A percentile compares a stretch with the other conserved stretches of the same genome.
These are phyloP conservation scores for Backusella morwellensis DNA, from an alignment of 192 early-diverging fungal species.

Conservation along the genomic window DNA sequence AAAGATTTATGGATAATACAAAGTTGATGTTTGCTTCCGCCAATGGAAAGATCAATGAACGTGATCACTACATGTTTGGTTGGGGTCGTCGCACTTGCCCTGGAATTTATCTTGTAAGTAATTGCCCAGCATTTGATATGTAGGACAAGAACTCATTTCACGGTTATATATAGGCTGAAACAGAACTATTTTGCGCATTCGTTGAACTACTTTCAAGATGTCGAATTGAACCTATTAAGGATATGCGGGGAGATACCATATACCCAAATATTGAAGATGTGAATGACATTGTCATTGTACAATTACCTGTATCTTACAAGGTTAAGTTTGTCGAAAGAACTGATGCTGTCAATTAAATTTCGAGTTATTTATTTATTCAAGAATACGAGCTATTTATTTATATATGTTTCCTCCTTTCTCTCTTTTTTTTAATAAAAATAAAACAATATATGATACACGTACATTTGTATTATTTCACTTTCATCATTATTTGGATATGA, in stretches of 20 bases:
- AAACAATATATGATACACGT: not conserved
- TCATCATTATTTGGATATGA: too few species aligned
- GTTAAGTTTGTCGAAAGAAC: not conserved
- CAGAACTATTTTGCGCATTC: not conserved
- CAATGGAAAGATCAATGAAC: conserved; percentile 5
- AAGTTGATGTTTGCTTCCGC: not conserved
- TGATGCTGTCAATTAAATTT: not conserved
- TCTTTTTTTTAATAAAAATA: not conserved
- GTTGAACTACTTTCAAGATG: not conserved
- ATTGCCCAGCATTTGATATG: not conserved
- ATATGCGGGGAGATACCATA: not conserved
- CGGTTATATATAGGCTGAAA: not conserved
- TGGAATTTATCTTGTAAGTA: conserved; percentile 14
- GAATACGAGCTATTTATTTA: not conserved
- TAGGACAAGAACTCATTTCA: not conserved
- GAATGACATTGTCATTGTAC: not conserved
- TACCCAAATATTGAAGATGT: not conserved
- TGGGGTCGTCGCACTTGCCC: conserved; percentile 13
- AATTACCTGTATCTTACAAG: not conserved
- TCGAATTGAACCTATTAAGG: not conserved
- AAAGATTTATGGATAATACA: conserved; percentile 1
- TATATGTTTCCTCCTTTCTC: not conserved
- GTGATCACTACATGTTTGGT: not conserved
- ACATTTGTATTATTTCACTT: too few species aligned
- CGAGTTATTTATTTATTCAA: not conserved